Evolutionary conservation across 1,284 basidiomycete species (phyloP).

Genomic region (Veloporphyrellus conicus): DNA sequence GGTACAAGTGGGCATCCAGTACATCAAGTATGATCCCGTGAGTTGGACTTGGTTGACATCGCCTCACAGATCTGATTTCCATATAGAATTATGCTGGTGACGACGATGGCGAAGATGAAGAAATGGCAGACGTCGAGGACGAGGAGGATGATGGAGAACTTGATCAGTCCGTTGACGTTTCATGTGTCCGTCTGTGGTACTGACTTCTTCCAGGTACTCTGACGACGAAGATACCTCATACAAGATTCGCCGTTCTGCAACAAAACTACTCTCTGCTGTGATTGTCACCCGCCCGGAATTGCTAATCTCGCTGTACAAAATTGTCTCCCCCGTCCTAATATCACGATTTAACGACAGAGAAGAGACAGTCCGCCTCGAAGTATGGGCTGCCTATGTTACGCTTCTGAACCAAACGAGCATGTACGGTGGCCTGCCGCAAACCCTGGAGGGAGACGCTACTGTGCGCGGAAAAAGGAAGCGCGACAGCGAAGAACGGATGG

Average conservation of each 20-base stretch:
- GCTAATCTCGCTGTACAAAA: conserved; percentile 73
- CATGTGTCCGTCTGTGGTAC: neutral
- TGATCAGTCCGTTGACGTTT: conserved; percentile 51
- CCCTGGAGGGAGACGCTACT: conserved; percentile 46
- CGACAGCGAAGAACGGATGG: conserved; percentile 65
- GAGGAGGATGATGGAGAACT: conserved; percentile 79
- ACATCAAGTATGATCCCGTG: conserved; percentile 93
- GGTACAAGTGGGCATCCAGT: conserved; percentile 65
- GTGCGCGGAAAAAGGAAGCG: conserved; percentile 75
- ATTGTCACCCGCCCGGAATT: conserved; percentile 88
- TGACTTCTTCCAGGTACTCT: conserved; percentile 63
- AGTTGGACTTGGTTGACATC: conserved; percentile 28
- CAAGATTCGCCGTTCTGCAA: conserved; percentile 92
- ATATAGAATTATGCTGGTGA: conserved; percentile 80
- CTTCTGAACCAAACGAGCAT: conserved; percentile 81
- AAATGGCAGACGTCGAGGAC: conserved; percentile 71
- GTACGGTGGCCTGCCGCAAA: conserved; percentile 59
- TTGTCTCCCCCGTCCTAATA: conserved; percentile 83
- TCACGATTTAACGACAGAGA: conserved; percentile 92
- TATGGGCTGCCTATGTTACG: conserved; percentile 82
- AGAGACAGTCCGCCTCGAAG: conserved; percentile 90
- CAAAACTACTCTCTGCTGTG: conserved; percentile 82
- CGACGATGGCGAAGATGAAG: conserved; percentile 77
- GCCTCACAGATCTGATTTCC: conserved; percentile 5
- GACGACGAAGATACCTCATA: conserved; percentile 99